phyloP scores from a whole-genome alignment of 1,284 basidiomycete genomes.

The Pyrrhoderma noxium region DNA sequence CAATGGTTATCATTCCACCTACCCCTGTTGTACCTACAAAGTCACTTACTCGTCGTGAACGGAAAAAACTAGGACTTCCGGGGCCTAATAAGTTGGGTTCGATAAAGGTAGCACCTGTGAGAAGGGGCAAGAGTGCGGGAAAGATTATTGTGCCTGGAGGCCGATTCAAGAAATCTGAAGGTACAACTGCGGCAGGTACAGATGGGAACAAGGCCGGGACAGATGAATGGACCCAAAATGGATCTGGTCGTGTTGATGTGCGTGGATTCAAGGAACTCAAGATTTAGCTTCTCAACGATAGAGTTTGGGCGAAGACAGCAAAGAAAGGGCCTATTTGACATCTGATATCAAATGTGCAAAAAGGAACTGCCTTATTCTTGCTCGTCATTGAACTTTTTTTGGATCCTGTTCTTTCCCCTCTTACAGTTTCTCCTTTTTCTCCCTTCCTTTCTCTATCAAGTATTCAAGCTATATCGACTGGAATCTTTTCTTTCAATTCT shows the following conservation, averaged over 20 bases:
- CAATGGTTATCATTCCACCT: constrained; percentile 21
- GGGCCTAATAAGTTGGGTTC: constrained; percentile 33
- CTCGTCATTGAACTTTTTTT: too few species aligned
- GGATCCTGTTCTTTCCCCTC: too few species aligned
- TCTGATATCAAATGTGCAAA: background rate
- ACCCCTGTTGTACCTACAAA: constrained; percentile 24
- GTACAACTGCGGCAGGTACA: constrained; percentile 25
- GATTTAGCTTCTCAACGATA: constrained; percentile 39
- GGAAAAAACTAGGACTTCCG: constrained; percentile 59
- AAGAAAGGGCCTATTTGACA: background rate
- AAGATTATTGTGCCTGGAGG: constrained; percentile 57
- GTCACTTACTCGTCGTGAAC: constrained; percentile 44
- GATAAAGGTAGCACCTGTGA: constrained; percentile 15
- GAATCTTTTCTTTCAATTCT: too few species aligned
- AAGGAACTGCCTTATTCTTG: background rate
- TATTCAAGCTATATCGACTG: too few species aligned
- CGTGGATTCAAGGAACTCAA: constrained; percentile 74
- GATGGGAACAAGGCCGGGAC: constrained; percentile 26
- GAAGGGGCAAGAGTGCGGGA: constrained; percentile 32
- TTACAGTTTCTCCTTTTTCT: too few species aligned
- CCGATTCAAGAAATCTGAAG: constrained; percentile 31
- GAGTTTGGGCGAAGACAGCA: background rate
- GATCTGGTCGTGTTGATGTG: constrained; percentile 68
- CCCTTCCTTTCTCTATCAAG: too few species aligned
- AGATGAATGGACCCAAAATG: constrained; percentile 65